Conservation (phyloP, 192 early-diverging fungal genomes). For the Gonapodya prolifera region DNA sequence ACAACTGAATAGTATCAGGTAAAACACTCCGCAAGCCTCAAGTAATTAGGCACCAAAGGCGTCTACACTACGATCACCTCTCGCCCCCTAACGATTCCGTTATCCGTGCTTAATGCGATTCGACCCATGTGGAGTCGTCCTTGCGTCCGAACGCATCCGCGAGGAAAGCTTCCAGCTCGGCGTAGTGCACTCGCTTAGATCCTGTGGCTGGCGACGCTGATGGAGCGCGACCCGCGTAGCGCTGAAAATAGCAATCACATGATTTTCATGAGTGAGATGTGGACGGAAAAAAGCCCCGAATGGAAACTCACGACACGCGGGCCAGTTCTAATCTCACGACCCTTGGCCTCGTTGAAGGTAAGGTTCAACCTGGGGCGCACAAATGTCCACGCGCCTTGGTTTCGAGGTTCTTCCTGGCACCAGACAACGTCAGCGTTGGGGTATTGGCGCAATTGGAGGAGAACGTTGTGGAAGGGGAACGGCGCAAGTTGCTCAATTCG, state of each 20-base stretch:
- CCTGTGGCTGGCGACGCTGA: constrained; percentile 71
- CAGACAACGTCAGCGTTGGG: constrained; percentile 83
- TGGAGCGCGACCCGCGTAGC: constrained; percentile 77
- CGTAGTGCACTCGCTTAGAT: constrained; percentile 87
- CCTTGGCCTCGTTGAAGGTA: constrained; percentile 54
- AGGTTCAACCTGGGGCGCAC: constrained; percentile 80
- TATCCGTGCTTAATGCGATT: too few relatives aligned
- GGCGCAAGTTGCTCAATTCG: constrained; percentile 89
- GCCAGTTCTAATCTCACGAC: constrained; percentile 40
- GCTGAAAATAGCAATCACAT: constrained; percentile 31
- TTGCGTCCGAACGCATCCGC: constrained; percentile 34
- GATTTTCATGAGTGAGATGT: constrained; percentile 35
- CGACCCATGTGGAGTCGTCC: neutral
- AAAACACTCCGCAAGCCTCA: too few relatives aligned
- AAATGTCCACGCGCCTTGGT: constrained; percentile 84
- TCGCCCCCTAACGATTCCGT: too few relatives aligned
- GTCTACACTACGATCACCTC: too few relatives aligned
- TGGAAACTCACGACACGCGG: constrained; percentile 9
- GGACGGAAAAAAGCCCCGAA: neutral
- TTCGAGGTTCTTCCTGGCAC: constrained; percentile 92
- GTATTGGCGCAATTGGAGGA: constrained; percentile 78
- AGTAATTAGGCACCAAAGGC: too few relatives aligned
- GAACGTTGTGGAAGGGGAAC: constrained; percentile 88
- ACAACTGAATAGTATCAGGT: too few relatives aligned
- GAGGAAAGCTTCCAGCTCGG: constrained; percentile 62